Evolutionary conservation across 768 basidiomycete species (phyloP).

Genomic region (Auricularia auricula-judae): DNA sequence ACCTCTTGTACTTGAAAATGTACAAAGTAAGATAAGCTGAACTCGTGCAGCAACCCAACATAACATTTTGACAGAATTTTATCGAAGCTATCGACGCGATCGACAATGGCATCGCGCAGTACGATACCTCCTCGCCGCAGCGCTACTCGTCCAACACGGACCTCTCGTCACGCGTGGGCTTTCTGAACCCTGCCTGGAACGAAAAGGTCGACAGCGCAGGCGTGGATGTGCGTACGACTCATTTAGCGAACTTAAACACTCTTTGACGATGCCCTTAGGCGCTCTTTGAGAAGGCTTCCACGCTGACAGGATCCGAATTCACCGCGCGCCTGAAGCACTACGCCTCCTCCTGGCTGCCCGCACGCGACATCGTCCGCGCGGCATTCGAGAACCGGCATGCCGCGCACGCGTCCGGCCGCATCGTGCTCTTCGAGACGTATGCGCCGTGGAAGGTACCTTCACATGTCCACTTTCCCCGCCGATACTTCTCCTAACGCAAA

Average conservation of each 20-base stretch:
- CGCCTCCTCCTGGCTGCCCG: conserved; percentile 85
- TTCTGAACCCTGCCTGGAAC: conserved; percentile 91
- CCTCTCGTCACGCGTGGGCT: conserved; percentile 70
- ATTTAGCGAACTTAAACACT: background rate
- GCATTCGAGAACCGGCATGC: conserved; percentile 43
- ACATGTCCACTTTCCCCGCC: background rate
- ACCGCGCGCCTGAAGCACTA: conserved; percentile 69
- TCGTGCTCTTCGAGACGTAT: conserved; percentile 71
- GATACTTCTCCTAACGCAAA: conserved; percentile 8
- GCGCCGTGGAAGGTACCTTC: conserved; percentile 73
- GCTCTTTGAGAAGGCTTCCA: conserved; percentile 69
- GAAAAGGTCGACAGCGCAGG: conserved; percentile 52
- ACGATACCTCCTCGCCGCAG: conserved; percentile 46
- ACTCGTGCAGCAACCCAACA: background rate
- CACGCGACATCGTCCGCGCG: conserved; percentile 63
- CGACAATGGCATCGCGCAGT: conserved; percentile 90
- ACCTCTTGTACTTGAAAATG: conserved; percentile 74
- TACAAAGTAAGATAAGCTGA: conserved; percentile 49
- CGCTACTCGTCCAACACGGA: conserved; percentile 74
- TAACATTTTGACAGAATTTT: conserved; percentile 48
- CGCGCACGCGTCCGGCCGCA: conserved; percentile 61
- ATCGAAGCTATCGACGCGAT: conserved; percentile 91
- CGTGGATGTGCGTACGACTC: conserved; percentile 51
- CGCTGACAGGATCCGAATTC: conserved; percentile 79
- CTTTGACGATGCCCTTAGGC: conserved; percentile 28